These are phyloP conservation scores for Leptomonas pyrrhocoris DNA, from an alignment of 208 protist species.

Conservation along the genomic window DNA sequence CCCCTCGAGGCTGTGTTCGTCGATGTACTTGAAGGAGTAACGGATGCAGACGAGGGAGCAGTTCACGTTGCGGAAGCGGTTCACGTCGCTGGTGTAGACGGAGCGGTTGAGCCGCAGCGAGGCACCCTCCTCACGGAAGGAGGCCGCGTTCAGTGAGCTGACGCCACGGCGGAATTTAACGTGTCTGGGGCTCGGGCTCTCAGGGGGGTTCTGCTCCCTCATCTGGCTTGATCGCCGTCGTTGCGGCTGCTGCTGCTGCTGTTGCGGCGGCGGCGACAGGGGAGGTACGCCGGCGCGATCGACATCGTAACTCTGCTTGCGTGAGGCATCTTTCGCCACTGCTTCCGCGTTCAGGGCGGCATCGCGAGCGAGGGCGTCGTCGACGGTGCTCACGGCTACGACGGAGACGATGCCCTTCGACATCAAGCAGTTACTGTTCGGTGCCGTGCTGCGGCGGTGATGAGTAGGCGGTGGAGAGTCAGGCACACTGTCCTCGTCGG, in stretches of 20 bases:
- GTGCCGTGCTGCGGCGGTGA: background rate
- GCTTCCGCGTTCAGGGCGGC: background rate
- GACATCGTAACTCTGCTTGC: background rate
- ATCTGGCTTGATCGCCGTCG: background rate
- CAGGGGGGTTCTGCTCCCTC: background rate
- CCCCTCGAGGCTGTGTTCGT: conserved; percentile 32
- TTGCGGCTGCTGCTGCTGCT: background rate
- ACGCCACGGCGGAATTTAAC: conserved; percentile 3
- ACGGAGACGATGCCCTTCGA: conserved; percentile 8
- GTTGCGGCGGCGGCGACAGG: background rate
- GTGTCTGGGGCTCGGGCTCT: background rate
- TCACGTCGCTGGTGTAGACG: conserved; percentile 18
- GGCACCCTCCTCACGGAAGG: background rate
- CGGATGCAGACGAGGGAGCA: conserved; percentile 46
- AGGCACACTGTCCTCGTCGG: background rate
- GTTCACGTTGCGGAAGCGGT: conserved; percentile 35
- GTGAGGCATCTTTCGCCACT: background rate
- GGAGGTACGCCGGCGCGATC: background rate
- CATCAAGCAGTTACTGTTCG: background rate
- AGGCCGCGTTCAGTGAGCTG: conserved; percentile 8
- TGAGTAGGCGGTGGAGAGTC: background rate
- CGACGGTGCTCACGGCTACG: conserved; percentile 10
- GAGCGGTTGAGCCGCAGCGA: conserved; percentile 17
- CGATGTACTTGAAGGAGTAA: conserved; percentile 39
- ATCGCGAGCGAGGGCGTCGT: background rate